Conservation (phyloP, 108 stramenopile genomes). For the Licmophora abbreviata region DNA sequence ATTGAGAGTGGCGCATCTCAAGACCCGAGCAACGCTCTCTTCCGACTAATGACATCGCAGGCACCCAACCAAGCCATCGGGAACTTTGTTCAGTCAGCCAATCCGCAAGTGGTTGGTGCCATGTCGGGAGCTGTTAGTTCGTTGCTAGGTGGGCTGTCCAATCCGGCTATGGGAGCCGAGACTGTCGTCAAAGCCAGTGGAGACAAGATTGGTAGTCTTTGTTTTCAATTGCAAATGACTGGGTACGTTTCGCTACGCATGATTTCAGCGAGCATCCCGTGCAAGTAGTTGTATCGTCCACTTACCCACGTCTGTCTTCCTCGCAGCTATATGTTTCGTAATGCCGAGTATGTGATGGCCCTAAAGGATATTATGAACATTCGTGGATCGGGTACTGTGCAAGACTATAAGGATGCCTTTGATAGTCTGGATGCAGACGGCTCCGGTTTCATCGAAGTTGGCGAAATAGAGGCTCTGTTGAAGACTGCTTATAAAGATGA, state of each 20-base stretch:
- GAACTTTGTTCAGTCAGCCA: slow-evolving; percentile 56
- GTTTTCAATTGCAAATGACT: slow-evolving; percentile 87
- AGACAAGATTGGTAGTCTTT: slow-evolving; percentile 70
- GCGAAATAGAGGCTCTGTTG: slow-evolving; percentile 58
- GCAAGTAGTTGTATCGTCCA: no score
- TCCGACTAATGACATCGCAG: slow-evolving; percentile 55
- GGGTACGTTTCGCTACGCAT: no score
- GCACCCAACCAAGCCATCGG: slow-evolving; percentile 71
- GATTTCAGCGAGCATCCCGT: neutral
- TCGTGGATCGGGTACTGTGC: slow-evolving; percentile 39
- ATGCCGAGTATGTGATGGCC: slow-evolving; percentile 87
- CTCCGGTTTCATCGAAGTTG: slow-evolving; percentile 66
- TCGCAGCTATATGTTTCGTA: slow-evolving; percentile 90
- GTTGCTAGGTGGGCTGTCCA: slow-evolving; percentile 69
- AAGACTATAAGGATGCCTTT: slow-evolving; percentile 81
- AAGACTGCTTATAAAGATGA: slow-evolving; percentile 54
- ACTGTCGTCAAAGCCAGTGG: slow-evolving; percentile 58
- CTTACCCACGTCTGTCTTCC: no score
- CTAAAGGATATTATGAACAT: slow-evolving; percentile 71
- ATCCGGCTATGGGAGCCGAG: slow-evolving; percentile 60
- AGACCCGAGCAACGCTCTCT: slow-evolving; percentile 62
- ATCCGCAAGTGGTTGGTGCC: slow-evolving; percentile 73
- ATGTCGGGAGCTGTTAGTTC: slow-evolving; percentile 69
- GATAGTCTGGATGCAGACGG: slow-evolving; percentile 57
- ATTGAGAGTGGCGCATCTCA: slow-evolving; percentile 47